phyloP scores from a whole-genome alignment of 2,329 filamentous ascomycete species.

The Cordyceps cateniannulata region DNA sequence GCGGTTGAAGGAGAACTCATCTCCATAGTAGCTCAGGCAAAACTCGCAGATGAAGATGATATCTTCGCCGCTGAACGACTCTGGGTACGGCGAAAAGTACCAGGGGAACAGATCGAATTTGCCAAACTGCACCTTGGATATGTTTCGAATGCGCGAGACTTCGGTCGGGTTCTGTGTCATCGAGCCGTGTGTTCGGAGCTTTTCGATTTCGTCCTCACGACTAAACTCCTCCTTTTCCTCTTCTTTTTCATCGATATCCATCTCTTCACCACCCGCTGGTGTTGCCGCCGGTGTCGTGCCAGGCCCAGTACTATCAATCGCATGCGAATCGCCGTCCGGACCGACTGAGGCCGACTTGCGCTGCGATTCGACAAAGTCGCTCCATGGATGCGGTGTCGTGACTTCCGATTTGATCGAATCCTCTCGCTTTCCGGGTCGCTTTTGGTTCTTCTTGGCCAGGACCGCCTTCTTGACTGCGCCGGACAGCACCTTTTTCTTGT shows the following conservation, averaged over 20 bases:
- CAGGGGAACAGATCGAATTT: constrained; percentile 88
- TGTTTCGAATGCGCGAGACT: constrained; percentile 90
- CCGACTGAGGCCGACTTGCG: constrained; percentile 37
- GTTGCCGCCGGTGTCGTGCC: constrained; percentile 41
- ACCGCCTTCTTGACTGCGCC: constrained; percentile 48
- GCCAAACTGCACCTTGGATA: constrained; percentile 91
- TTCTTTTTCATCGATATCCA: constrained; percentile 48
- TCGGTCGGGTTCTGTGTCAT: constrained; percentile 99
- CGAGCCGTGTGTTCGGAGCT: constrained; percentile 85
- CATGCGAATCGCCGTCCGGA: constrained; percentile 39
- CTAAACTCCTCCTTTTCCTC: constrained; percentile 54
- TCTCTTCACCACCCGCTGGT: constrained; percentile 41
- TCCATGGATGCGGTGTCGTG: constrained; percentile 48
- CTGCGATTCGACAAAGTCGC: constrained; percentile 43
- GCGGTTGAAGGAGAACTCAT: constrained; percentile 72
- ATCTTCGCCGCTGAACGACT: constrained; percentile 80
- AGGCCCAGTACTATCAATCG: constrained; percentile 35
- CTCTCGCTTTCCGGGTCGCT: constrained; percentile 48
- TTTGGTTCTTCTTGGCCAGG: constrained; percentile 52
- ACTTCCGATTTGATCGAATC: constrained; percentile 48
- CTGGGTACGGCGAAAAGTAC: constrained; percentile 98
- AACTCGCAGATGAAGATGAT: constrained; percentile 97
- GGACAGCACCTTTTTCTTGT: constrained; percentile 64
- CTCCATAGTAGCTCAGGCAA: constrained; percentile 85
- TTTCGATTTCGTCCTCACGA: constrained; percentile 90